Percentiles rank a stretch among this genome's conserved stretches.
These are phyloP conservation scores for Ceratocystis smalleyi DNA, from an alignment of 2,329 filamentous ascomycete genomes.

Conservation along the genomic window DNA sequence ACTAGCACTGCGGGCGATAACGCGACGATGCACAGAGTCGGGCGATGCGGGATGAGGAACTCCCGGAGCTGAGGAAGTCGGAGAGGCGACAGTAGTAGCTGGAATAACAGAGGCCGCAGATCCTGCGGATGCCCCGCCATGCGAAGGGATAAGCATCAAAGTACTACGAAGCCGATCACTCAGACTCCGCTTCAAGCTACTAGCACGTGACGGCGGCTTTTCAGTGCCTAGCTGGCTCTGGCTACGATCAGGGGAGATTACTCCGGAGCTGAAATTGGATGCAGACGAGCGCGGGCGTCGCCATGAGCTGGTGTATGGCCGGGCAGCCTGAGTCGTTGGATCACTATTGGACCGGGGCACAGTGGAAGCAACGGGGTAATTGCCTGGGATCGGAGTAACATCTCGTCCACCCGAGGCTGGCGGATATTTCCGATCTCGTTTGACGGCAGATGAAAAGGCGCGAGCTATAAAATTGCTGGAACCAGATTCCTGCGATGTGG, in stretches of 20 bases:
- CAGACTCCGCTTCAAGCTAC: conserved; percentile 34
- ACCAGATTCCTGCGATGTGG: conserved; percentile 6
- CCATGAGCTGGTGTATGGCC: conserved; percentile 9
- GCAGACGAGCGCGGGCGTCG: conserved; percentile 20
- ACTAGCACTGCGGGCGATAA: conserved; percentile 42
- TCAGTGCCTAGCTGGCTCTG: conserved; percentile 3
- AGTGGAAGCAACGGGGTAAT: conserved; percentile 4
- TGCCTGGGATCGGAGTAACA: conserved; percentile 10
- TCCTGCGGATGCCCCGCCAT: conserved; percentile 26
- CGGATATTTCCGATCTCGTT: conserved; percentile 15
- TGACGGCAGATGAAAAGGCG: conserved; percentile 9
- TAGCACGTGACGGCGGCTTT: conserved; percentile 23
- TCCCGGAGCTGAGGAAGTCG: background rate
- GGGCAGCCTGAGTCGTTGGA: background rate
- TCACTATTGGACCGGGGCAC: conserved; percentile 13
- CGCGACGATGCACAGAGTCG: conserved; percentile 36
- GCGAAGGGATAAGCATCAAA: conserved; percentile 44
- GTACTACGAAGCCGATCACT: conserved; percentile 41
- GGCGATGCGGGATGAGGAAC: background rate
- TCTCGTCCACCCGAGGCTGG: conserved; percentile 14
- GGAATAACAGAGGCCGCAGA: conserved; percentile 19
- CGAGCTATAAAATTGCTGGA: conserved; percentile 11
- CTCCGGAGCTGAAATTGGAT: conserved; percentile 23
- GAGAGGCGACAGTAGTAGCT: conserved; percentile 16
- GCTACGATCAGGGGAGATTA: conserved; percentile 5